Evolutionary conservation across 2,329 filamentous ascomycete species (phyloP).

Genomic region (Claviceps quebecensis): DNA sequence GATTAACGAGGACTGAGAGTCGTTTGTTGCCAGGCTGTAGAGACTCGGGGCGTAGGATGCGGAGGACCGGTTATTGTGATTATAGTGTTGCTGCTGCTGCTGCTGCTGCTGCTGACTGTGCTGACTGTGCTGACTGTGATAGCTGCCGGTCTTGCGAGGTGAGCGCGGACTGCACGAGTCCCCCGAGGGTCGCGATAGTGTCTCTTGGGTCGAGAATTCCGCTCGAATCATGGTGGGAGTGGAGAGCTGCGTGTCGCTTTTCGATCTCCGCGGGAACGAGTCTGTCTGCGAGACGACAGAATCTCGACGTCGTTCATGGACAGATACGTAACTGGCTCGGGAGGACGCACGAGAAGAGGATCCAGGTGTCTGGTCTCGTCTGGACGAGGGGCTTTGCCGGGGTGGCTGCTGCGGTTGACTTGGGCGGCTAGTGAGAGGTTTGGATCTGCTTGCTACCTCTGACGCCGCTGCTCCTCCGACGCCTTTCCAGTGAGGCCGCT

Average conservation of each 20-base stretch:
- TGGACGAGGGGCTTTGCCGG: slow-evolving; percentile 1
- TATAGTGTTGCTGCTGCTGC: background rate
- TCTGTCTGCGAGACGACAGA: slow-evolving; percentile 44
- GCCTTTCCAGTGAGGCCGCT: slow-evolving; percentile 14
- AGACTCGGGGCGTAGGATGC: slow-evolving; percentile 35
- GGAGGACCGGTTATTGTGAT: slow-evolving; percentile 11
- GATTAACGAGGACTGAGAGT: slow-evolving; percentile 39
- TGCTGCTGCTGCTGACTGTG: background rate
- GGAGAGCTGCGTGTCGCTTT: slow-evolving; percentile 27
- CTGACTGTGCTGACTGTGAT: background rate
- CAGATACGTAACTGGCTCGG: slow-evolving; percentile 33
- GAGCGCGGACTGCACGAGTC: slow-evolving; percentile 12
- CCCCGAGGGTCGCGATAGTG: slow-evolving; percentile 8
- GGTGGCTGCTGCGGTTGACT: slow-evolving; percentile 1
- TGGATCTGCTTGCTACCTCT: slow-evolving; percentile 2
- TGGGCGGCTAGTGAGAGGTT: slow-evolving; percentile 4
- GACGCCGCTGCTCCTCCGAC: slow-evolving; percentile 3
- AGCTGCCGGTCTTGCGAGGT: slow-evolving; percentile 7
- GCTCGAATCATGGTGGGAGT: slow-evolving; percentile 25
- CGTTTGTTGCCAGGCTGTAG: slow-evolving; percentile 44
- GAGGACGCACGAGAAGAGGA: slow-evolving; percentile 27
- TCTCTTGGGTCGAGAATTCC: slow-evolving; percentile 13
- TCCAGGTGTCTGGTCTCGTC: slow-evolving; percentile 12
- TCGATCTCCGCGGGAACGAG: slow-evolving; percentile 36
- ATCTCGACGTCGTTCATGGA: slow-evolving; percentile 36